Evolutionary conservation across 345 rosid genomes (phyloP), one percentile per base, ranked within the genome.

Genomic region (Citrus inodora): DNA sequence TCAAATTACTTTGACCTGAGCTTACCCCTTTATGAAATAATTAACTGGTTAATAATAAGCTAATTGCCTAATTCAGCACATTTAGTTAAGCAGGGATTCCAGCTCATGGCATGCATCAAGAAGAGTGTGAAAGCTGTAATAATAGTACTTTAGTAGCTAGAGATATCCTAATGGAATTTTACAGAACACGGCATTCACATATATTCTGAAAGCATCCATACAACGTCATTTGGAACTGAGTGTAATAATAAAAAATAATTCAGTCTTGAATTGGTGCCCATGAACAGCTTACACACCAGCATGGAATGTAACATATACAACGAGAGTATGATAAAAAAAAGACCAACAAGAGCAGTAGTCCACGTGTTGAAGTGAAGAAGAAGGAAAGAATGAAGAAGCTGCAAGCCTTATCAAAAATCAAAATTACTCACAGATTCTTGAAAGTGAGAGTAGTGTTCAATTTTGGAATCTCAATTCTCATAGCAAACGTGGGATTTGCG

Each of bases 401-500:
- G 82, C 80, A 53, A 53, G 25, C 80, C 75, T 46, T 17, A 13
- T 46, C 17, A 46, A 46, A 46, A 46, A 46, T 62, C 67, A 67
- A 30, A 64, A 51, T 30, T 33, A 53, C 33, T 75, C 51, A 17
- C 48, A 58, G 51, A 25, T 78, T 70, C 64, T 67, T 72, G 65
- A 62, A 69, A 63, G 24, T 48, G 71, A 37, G 40, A 14, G 33
- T 64, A 13, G 22, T 2, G 42, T 55, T 72, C 46, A 70, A 71
- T 55, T 77, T 77, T 40, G 82, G 85, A 82, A 85, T 81, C 86
- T 73, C 60, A 78, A 82, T 83, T 80, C 83, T 73, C 60, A 78
- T 64, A 79, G 88, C 51, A 46, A 46, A 87, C 86, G 88, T 87
- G 88, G 84, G 78, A 71, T 46, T 69, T 76, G 84, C 87, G 80